Percentiles rank a stretch among this genome's conserved stretches.
phyloP scores from a whole-genome alignment of 371 early-diverging fungal species.

The Apophysomyces sp. region DNA sequence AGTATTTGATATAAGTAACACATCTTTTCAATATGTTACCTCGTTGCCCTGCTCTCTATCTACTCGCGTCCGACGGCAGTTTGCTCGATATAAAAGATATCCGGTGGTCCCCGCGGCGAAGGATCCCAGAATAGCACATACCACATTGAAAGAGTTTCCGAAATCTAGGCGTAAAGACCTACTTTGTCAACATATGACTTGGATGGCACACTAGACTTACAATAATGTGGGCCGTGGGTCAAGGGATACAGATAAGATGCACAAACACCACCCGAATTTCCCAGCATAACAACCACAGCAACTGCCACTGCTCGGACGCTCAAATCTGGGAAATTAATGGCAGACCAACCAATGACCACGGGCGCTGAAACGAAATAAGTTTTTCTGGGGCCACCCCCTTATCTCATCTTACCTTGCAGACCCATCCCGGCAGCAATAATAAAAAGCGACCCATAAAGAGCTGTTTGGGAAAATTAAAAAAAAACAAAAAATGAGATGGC shows the following conservation, averaged over 20 bases:
- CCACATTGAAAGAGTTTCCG: slow-evolving; percentile 17
- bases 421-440: slow-evolving; percentile 25
- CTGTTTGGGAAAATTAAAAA: slow-evolving; percentile 7
- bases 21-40: background rate
- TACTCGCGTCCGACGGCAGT: slow-evolving; percentile 7
- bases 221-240: slow-evolving; percentile 24
- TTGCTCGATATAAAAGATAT: slow-evolving; percentile 15
- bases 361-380: slow-evolving; percentile 13
- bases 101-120: slow-evolving; percentile 14
- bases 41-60: background rate
- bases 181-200: background rate
- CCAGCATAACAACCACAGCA: slow-evolving; percentile 22
- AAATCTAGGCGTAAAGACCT: slow-evolving; percentile 9
- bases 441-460: slow-evolving; percentile 18
- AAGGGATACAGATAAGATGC: slow-evolving; percentile 28
- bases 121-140: slow-evolving; percentile 7
- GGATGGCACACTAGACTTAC: slow-evolving; percentile 7
- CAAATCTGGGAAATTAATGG: slow-evolving; percentile 23
- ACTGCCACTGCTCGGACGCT: slow-evolving; percentile 29
- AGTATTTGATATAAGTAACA: background rate
- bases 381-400: background rate
- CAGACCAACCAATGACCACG: slow-evolving; percentile 27
- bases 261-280: slow-evolving; percentile 26
- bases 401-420: slow-evolving; percentile 21
- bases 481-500: slow-evolving; percentile 3